These are phyloP conservation scores for Phytophthora ramorum DNA, from an alignment of 352 stramenopile species.

Conservation along the genomic window DNA sequence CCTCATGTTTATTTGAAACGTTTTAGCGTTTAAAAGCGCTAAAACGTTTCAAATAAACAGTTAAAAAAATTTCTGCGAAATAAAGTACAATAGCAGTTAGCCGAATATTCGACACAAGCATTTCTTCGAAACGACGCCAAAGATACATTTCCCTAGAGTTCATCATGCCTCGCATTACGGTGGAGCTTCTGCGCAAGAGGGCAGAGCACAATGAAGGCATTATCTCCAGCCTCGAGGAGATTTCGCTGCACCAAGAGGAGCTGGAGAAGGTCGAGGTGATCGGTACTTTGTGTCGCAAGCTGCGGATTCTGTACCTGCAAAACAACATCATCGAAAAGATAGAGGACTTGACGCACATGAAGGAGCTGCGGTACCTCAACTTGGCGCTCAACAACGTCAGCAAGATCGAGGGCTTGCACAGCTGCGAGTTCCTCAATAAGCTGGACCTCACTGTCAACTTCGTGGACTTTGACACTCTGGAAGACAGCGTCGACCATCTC, in stretches of 20 bases:
- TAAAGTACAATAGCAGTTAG: too few species aligned
- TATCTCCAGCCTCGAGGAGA: conserved; percentile 93
- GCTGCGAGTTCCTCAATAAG: conserved; percentile 92
- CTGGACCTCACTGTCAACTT: conserved; percentile 97
- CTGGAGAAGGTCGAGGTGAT: conserved; percentile 93
- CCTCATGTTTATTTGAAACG: too few species aligned
- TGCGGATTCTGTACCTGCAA: conserved; percentile 96
- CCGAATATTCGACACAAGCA: too few species aligned
- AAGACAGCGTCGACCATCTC: conserved; percentile 88
- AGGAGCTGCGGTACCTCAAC: conserved; percentile 96
- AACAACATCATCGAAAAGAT: conserved; percentile 97
- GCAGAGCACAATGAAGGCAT: conserved; percentile 96
- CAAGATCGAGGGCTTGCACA: conserved; percentile 86
- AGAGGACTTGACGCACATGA: conserved; percentile 93
- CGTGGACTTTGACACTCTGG: conserved; percentile 91
- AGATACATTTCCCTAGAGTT: conserved; percentile 1
- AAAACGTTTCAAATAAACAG: too few species aligned
- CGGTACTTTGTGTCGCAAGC: conserved; percentile 86
- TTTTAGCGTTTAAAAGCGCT: too few species aligned
- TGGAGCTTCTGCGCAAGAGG: conserved; percentile 86
- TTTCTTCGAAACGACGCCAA: conserved; percentile 3
- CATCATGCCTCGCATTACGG: conserved; percentile 76
- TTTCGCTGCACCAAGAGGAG: conserved; percentile 94
- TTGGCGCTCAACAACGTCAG: conserved; percentile 95
- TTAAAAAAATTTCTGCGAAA: too few species aligned